phyloP scores from a whole-genome alignment of 345 rosid genomes.

The Populus nigra region DNA sequence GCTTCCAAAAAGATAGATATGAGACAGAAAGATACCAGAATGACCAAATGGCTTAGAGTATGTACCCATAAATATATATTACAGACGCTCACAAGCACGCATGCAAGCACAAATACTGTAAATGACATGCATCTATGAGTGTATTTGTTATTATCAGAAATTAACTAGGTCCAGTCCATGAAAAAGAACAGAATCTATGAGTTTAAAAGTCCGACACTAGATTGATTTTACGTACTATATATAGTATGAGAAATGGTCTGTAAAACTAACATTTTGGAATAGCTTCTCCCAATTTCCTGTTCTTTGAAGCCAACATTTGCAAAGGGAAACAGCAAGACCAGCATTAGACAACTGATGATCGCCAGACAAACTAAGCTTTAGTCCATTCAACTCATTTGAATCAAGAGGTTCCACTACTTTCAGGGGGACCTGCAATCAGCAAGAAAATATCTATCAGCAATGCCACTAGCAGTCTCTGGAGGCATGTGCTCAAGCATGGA shows the following conservation, averaged over 20 bases:
- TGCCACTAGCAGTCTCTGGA: neutral
- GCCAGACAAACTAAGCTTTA: conserved; percentile 68
- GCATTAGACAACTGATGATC: conserved; percentile 83
- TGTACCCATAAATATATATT: neutral
- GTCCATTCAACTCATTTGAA: conserved; percentile 42
- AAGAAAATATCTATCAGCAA: conserved; percentile 16
- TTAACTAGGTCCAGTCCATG: neutral
- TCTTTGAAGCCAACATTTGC: conserved; percentile 78
- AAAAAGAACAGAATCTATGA: neutral
- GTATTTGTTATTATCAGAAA: neutral
- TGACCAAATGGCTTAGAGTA: neutral
- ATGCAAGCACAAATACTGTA: neutral
- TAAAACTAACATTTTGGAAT: conserved; percentile 42
- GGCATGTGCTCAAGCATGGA: neutral
- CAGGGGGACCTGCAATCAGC: conserved; percentile 58
- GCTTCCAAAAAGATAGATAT: neutral
- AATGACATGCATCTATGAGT: neutral
- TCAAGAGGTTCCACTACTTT: conserved; percentile 62
- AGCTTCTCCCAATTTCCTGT: conserved; percentile 64
- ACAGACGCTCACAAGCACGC: neutral
- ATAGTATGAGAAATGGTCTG: conserved; percentile 1
- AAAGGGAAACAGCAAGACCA: conserved; percentile 85
- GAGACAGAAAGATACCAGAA: neutral
- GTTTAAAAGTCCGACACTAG: neutral
- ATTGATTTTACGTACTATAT: neutral